Evolutionary conservation across 1,139 yeast species (phyloP).

Genomic region (Saccharomyces hybrid): DNA sequence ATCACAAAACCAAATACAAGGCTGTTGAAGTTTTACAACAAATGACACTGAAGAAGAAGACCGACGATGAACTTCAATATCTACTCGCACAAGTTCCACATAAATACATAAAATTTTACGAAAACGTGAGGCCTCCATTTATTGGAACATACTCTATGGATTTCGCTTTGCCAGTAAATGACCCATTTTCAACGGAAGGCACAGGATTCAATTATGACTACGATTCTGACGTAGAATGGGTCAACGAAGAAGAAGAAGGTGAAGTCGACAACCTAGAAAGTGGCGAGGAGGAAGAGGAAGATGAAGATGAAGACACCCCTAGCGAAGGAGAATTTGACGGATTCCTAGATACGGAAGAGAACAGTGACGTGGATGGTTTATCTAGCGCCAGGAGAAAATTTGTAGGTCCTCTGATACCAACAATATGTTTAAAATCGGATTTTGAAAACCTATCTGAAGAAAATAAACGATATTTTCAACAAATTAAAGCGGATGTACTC

Average conservation of each 20-base stretch:
- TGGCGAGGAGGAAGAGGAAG: constrained; percentile 54
- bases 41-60: constrained; percentile 30
- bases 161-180: constrained; percentile 20
- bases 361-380: constrained; percentile 32
- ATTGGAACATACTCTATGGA: constrained; percentile 61
- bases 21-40: constrained; percentile 30
- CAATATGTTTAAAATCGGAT: constrained; percentile 33
- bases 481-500: constrained; percentile 27
- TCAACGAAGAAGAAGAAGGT: constrained; percentile 55
- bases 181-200: constrained; percentile 41
- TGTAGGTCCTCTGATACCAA: constrained; percentile 59
- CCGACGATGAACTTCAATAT: constrained; percentile 34
- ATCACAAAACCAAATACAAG: constrained; percentile 14
- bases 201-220: constrained; percentile 55
- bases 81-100: constrained; percentile 41
- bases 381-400: constrained; percentile 31
- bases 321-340: constrained; percentile 53
- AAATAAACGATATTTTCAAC: constrained; percentile 27
- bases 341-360: constrained; percentile 50
- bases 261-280: constrained; percentile 53
- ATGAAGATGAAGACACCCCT: constrained; percentile 46
- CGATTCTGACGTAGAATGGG: constrained; percentile 79
- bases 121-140: constrained; percentile 75
- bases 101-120: constrained; percentile 69
- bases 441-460: constrained; percentile 19